These are phyloP conservation scores for Sechiopsis laciniata DNA, from an alignment of 306 rosid genomes.

Conservation along the genomic window DNA sequence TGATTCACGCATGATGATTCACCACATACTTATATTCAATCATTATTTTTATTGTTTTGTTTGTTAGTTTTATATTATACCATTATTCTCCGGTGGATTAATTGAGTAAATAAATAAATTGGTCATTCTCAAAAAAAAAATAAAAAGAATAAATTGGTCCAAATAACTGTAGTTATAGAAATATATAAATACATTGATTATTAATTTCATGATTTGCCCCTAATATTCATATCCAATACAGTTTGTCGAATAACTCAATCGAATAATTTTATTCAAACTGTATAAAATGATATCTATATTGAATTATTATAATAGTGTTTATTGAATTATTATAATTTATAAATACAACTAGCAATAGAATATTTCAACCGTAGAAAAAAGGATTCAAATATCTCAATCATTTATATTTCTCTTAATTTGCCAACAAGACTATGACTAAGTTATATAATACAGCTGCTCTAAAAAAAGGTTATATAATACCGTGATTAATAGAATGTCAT, in stretches of 20 bases:
- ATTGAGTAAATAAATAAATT: neutral
- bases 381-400: neutral
- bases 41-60: too few relatives aligned
- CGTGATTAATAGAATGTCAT: too few relatives aligned
- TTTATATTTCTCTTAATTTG: neutral
- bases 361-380: neutral
- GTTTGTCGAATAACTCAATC: neutral
- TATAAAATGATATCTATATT: neutral
- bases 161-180: neutral
- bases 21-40: too few relatives aligned
- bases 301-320: neutral
- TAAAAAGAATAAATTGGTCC: too few relatives aligned
- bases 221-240: too few relatives aligned
- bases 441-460: too few relatives aligned
- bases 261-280: neutral
- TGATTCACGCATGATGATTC: too few relatives aligned
- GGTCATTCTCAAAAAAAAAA: too few relatives aligned
- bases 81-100: neutral
- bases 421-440: neutral
- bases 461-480: too few relatives aligned
- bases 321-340: neutral
- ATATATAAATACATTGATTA: neutral
- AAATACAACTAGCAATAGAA: slow-evolving; percentile 1
- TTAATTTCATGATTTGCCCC: neutral
- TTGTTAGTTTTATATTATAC: neutral